A percentile compares a stretch with the other conserved stretches of the same genome.
phyloP scores from a whole-genome alignment of 2,329 filamentous ascomycete species.

The Hymenotorrendiella dingleyae region DNA sequence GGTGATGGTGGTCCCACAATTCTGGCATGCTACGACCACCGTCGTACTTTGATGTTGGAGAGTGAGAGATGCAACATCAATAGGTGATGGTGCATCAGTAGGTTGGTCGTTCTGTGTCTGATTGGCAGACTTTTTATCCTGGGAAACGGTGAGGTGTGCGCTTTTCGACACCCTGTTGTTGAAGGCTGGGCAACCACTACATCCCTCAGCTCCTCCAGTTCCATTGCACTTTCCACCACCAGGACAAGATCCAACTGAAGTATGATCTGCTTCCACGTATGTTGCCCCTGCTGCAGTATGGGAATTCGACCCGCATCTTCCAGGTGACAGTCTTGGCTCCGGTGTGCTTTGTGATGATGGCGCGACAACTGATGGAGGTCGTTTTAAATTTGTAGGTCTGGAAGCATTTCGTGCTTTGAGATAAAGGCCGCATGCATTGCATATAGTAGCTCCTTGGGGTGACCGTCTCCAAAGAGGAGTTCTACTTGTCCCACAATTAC shows the following conservation, averaged over 20 bases:
- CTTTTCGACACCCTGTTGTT: slow-evolving; percentile 94
- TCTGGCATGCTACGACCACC: slow-evolving; percentile 87
- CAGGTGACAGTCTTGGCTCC: slow-evolving; percentile 25
- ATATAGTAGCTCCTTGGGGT: slow-evolving; percentile 88
- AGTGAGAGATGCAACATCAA: slow-evolving; percentile 45
- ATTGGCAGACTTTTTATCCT: slow-evolving; percentile 19
- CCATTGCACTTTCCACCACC: slow-evolving; percentile 94
- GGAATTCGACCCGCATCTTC: slow-evolving; percentile 29
- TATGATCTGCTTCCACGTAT: slow-evolving; percentile 72
- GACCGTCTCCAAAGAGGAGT: slow-evolving; percentile 94
- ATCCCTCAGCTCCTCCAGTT: slow-evolving; percentile 90
- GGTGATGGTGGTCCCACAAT: slow-evolving; percentile 94
- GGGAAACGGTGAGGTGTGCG: slow-evolving; percentile 58
- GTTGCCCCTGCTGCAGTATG: slow-evolving; percentile 47
- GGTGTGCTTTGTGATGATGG: slow-evolving; percentile 20
- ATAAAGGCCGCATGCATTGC: slow-evolving; percentile 95
- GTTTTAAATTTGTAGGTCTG: slow-evolving; percentile 84
- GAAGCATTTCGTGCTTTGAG: slow-evolving; percentile 88
- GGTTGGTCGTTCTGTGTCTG: slow-evolving; percentile 25
- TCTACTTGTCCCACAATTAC: slow-evolving; percentile 90
- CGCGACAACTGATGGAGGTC: slow-evolving; percentile 51
- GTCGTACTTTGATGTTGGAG: slow-evolving; percentile 40
- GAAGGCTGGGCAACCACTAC: slow-evolving; percentile 91
- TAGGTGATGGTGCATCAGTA: slow-evolving; percentile 34
- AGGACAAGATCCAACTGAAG: slow-evolving; percentile 80